These are phyloP conservation scores for Corallochytrium limacisporum DNA, from an alignment of 78 protist species.

Conservation along the genomic window DNA sequence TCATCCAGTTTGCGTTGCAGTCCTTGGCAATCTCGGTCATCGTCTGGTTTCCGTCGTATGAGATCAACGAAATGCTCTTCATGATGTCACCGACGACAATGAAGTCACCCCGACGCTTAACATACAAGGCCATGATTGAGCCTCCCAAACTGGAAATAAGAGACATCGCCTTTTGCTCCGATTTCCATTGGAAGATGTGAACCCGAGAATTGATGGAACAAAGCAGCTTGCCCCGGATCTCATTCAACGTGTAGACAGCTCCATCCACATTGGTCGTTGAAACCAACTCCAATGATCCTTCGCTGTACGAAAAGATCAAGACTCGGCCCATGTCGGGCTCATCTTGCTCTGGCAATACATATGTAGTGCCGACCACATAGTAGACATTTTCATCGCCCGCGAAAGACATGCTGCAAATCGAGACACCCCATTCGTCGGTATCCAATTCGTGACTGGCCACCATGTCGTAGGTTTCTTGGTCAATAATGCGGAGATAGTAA, in stretches of 20 bases:
- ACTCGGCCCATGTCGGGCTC: constrained; percentile 64
- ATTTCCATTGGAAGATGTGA: neutral
- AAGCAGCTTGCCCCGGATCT: constrained; percentile 47
- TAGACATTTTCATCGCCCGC: constrained; percentile 9
- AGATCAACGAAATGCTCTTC: constrained; percentile 51
- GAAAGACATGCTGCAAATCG: too few relatives aligned
- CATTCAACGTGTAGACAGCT: constrained; percentile 24
- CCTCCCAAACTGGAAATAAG: constrained; percentile 42
- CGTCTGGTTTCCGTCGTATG: neutral
- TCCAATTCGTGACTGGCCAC: neutral
- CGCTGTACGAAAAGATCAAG: constrained; percentile 31
- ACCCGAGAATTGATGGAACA: constrained; percentile 52
- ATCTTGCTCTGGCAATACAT: constrained; percentile 25
- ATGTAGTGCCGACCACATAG: constrained; percentile 72
- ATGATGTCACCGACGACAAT: constrained; percentile 77
- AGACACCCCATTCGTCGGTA: neutral
- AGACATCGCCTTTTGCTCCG: neutral
- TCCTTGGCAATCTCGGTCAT: constrained; percentile 42
- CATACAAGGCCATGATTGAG: constrained; percentile 33
- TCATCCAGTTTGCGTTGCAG: constrained; percentile 46
- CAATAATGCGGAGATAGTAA: neutral
- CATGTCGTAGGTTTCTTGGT: neutral
- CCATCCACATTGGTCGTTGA: constrained; percentile 14
- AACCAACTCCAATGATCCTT: neutral
- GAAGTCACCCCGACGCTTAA: constrained; percentile 59